Evolutionary conservation across 2,329 filamentous ascomycete species (phyloP).

Genomic region (Bipolaris cookei): DNA sequence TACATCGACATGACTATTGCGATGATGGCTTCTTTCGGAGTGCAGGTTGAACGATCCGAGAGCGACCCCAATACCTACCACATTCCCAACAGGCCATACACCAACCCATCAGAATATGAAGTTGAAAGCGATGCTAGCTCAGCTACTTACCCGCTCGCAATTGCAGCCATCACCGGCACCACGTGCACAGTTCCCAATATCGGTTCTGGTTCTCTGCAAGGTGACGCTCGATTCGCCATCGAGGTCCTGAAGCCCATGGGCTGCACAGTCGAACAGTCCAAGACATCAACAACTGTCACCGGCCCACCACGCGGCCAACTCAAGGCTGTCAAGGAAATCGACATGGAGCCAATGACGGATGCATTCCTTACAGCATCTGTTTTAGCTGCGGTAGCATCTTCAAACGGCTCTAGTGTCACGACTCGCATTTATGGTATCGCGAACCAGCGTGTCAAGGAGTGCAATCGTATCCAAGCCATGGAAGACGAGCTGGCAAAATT

Average conservation of each 20-base stretch:
- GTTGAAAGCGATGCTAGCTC: constrained; percentile 98
- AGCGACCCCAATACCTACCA: constrained; percentile 90
- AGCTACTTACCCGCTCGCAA: constrained; percentile 91
- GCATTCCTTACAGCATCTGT: constrained; percentile 96
- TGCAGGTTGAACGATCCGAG: constrained; percentile 76
- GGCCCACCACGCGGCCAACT: constrained; percentile 79
- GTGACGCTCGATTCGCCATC: constrained; percentile 91
- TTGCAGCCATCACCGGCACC: constrained; percentile 94
- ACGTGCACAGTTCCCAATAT: constrained; percentile 97
- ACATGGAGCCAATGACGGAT: constrained; percentile 99
- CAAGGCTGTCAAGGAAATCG: constrained; percentile 78
- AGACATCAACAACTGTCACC: constrained; percentile 87
- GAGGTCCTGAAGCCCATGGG: constrained; percentile 94
- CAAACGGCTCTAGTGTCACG: constrained; percentile 64
- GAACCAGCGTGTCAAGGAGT: constrained; percentile 97
- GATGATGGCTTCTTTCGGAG: constrained; percentile 95
- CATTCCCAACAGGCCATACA: constrained; percentile 83
- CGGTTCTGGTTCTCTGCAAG: constrained; percentile 87
- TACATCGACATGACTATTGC: constrained; percentile 99
- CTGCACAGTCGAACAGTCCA: constrained; percentile 84
- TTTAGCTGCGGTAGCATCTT: constrained; percentile 84
- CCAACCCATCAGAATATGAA: constrained; percentile 82
- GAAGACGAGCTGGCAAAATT: constrained; percentile 93
- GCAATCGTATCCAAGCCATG: constrained; percentile 96
- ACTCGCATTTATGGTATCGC: constrained; percentile 94